These are phyloP conservation scores for Ophiostoma novo-ulmi DNA, from an alignment of 2,329 filamentous ascomycete genomes.

Conservation along the genomic window DNA sequence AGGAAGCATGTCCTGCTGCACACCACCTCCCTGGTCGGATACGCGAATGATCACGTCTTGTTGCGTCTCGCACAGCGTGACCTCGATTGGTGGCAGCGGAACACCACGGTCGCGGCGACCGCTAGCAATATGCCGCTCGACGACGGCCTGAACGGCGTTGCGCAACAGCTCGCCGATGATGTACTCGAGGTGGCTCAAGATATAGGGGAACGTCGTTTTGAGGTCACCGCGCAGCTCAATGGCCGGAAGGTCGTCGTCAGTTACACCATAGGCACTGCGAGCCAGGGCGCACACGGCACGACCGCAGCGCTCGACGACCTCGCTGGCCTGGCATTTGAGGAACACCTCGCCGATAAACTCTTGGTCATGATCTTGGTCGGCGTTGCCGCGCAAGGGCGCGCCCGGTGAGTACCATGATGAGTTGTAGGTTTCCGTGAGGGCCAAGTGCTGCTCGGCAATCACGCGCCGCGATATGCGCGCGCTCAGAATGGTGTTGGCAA, in stretches of 20 bases:
- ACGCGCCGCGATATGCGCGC: conserved; percentile 94
- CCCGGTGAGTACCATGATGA: conserved; percentile 84
- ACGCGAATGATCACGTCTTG: conserved; percentile 96
- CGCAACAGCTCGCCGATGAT: conserved; percentile 92
- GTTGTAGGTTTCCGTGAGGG: conserved; percentile 89
- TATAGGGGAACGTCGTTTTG: conserved; percentile 90
- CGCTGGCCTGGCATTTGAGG: conserved; percentile 82
- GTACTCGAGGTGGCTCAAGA: conserved; percentile 92
- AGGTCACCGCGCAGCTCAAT: conserved; percentile 81
- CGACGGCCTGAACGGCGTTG: conserved; percentile 88
- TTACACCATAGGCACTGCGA: conserved; percentile 62
- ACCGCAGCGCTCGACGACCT: conserved; percentile 81
- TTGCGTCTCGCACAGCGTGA: conserved; percentile 87
- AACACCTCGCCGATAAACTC: conserved; percentile 92
- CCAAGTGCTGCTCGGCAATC: conserved; percentile 95
- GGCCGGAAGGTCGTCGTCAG: conserved; percentile 66
- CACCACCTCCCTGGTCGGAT: conserved; percentile 90
- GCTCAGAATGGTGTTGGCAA: conserved; percentile 90
- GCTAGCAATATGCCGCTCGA: conserved; percentile 58
- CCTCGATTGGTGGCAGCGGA: conserved; percentile 77
- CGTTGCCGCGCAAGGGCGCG: conserved; percentile 57
- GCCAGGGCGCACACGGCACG: conserved; percentile 70
- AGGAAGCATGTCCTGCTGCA: conserved; percentile 76
- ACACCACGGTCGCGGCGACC: neutral
- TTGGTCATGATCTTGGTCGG: conserved; percentile 47